Conservation (phyloP, 371 early-diverging fungal genomes). For the Mortierella sp. region DNA sequence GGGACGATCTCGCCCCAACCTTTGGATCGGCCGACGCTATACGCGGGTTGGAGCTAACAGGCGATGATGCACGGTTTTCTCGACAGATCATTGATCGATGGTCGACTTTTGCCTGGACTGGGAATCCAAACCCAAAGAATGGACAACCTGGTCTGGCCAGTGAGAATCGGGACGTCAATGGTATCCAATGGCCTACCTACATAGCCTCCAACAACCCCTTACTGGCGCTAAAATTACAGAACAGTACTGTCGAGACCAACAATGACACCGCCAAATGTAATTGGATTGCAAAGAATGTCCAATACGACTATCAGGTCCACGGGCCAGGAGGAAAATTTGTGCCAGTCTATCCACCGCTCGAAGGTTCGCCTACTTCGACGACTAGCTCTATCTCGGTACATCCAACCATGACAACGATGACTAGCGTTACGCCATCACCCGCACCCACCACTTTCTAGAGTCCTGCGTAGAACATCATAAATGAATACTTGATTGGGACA, state of each 20-base stretch:
- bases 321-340: constrained; percentile 10
- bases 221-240: constrained; percentile 10
- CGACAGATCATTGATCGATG: constrained; percentile 43
- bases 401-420: too few relatives aligned
- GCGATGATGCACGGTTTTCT: constrained; percentile 38
- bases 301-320: constrained; percentile 23
- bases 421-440: too few relatives aligned
- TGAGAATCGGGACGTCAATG: constrained; percentile 21
- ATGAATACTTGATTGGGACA: too few relatives aligned
- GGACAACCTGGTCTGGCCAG: neutral
- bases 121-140: constrained; percentile 26
- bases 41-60: constrained; percentile 4
- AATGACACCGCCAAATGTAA: constrained; percentile 8
- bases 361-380: too few relatives aligned
- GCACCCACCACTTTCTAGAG: too few relatives aligned
- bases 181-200: constrained; percentile 26
- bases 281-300: constrained; percentile 19
- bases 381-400: too few relatives aligned
- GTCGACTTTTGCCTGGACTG: constrained; percentile 42
- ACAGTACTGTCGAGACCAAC: constrained; percentile 6
- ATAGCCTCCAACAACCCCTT: constrained; percentile 1
- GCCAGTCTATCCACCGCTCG: constrained; percentile 13
- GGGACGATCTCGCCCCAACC: constrained; percentile 18
- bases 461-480: too few relatives aligned
- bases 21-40: constrained; percentile 20